These are phyloP conservation scores for Brachypodium distachyon DNA, from an alignment of 202 grass and related monocot genomes.

Conservation along the genomic window DNA sequence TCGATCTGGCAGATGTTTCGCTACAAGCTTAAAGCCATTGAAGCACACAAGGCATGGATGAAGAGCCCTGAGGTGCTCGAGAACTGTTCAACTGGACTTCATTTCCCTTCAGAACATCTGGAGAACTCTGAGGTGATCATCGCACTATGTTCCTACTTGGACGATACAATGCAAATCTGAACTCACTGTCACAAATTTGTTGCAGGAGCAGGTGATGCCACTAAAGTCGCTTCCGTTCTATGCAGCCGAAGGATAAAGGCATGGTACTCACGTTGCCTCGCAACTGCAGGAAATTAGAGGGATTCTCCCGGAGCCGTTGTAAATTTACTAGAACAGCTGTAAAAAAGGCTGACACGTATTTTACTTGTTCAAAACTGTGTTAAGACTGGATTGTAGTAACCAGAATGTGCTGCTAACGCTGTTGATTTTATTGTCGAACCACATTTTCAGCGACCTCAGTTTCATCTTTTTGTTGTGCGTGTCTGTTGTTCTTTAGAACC, in stretches of 20 bases:
- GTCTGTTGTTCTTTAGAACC: too few species aligned
- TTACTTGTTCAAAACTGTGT: background rate
- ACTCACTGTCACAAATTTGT: background rate
- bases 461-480: too few species aligned
- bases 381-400: background rate
- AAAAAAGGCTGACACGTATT: slow-evolving; percentile 42
- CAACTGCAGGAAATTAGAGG: background rate
- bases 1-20: slow-evolving; percentile 68
- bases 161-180: background rate
- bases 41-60: slow-evolving; percentile 98
- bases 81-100: slow-evolving; percentile 87
- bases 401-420: background rate
- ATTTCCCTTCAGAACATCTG: slow-evolving; percentile 47
- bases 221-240: slow-evolving; percentile 67
- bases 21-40: slow-evolving; percentile 89
- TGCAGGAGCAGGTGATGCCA: slow-evolving; percentile 64
- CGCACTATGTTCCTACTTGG: background rate
- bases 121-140: slow-evolving; percentile 55
- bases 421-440: too few species aligned
- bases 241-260: slow-evolving; percentile 37
- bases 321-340: slow-evolving; percentile 58
- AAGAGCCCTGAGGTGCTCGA: slow-evolving; percentile 75
- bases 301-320: background rate
- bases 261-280: background rate
- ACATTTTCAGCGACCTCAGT: too few species aligned